Percentiles rank a stretch among this genome's conserved stretches.
phyloP scores from a whole-genome alignment of 2,329 filamentous ascomycete genomes.

The Chalara sp. region DNA sequence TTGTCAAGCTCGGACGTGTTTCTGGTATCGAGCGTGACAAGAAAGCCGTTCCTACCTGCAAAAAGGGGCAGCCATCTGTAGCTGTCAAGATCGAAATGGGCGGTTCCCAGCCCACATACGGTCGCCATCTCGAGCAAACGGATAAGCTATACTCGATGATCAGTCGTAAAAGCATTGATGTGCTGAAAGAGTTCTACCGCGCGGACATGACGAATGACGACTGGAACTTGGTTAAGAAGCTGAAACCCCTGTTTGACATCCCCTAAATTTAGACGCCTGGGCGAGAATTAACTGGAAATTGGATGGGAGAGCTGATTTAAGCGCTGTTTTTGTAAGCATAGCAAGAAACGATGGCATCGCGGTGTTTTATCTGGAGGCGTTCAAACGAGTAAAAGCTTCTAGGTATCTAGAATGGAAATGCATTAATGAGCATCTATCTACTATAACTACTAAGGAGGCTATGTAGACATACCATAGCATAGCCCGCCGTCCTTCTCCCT shows the following conservation, averaged over 20 bases:
- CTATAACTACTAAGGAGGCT: no score
- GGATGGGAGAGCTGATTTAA: background rate
- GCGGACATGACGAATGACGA: conserved; percentile 84
- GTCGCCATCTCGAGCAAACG: conserved; percentile 87
- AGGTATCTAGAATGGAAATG: no score
- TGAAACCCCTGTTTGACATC: conserved; percentile 93
- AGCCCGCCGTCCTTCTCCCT: no score
- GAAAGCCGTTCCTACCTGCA: conserved; percentile 87
- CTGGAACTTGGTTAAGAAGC: conserved; percentile 89
- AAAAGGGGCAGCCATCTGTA: conserved; percentile 94
- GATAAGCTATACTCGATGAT: conserved; percentile 85
- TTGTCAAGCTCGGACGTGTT: conserved; percentile 82
- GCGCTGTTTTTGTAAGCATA: no score
- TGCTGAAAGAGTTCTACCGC: conserved; percentile 91
- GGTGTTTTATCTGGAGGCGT: no score
- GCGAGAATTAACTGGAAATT: background rate
- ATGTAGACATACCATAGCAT: no score
- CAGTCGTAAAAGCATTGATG: conserved; percentile 83
- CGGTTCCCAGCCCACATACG: conserved; percentile 85
- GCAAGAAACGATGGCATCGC: no score
- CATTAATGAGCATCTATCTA: no score
- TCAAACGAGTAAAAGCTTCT: no score
- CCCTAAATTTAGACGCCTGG: conserved; percentile 11
- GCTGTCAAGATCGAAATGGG: conserved; percentile 97
- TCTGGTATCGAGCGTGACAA: conserved; percentile 93